Base-by-base conservation (phyloP, 352 stramenopile species). In the Phytophthora sojae region DNA sequence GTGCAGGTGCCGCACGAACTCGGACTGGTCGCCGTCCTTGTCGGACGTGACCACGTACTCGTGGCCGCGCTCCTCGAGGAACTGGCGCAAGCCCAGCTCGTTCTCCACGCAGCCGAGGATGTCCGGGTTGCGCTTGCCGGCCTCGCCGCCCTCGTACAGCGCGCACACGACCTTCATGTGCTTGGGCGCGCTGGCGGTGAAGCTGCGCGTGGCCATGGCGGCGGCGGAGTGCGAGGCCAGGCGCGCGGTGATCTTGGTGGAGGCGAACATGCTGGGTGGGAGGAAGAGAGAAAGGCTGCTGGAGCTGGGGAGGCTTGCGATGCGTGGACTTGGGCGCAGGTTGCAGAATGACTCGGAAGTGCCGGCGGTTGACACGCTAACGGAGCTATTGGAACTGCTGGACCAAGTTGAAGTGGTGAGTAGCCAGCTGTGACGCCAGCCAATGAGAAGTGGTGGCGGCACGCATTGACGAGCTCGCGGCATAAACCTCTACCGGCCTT, bases 41-140 rank as follows among this genome's bases (percentile, higher is more conserved):
- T 85, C 77, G 47, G 59, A 75, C 61, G 77, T 85, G 25, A 85
- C 76, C 21, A 85, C 69, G 39, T 77, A 64, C 55, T 77, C 65
- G 65, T 83, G 75, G n/a, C 77, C 77, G 44, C 73, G 67, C 37
- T 69, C 61, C 65, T 85, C 77, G 12, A 83, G 68, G 69, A 82
- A 82, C 70, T 81, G 58, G 56, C 76, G 77, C 62, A 85, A 61
- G 1, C 77, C 77, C 49, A 85, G 51, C 60, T 82, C 76, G 55
- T 79, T 79, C 59, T 78, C 71, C 25, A 83, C 77, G 57, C 77
- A 85, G 60, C 77, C 77, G 25, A 80, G 63, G 61, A 85, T 75
- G 29, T 79, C 57, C 11, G 72, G 72, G 58, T 79, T 79, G 57
- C 61, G 45, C 21, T 62, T 63, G 60, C 67, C 73, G 30, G 21